Conservation (phyloP, 345 rosid genomes). For the Populus davidiana region DNA sequence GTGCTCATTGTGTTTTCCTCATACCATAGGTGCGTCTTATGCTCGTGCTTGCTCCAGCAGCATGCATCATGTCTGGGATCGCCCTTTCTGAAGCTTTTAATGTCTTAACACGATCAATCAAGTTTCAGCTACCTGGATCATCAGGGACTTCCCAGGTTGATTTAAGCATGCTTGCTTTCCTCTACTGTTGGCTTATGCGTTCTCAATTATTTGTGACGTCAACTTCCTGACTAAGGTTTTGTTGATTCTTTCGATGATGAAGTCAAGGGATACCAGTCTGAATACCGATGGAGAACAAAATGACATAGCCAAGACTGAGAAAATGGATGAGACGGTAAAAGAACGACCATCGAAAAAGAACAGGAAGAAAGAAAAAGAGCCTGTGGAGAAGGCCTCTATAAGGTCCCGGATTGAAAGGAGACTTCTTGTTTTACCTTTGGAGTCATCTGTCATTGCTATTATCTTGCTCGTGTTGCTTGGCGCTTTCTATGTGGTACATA, state of each 20-base stretch:
- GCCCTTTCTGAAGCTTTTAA: constrained; percentile 96
- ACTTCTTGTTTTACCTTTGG: constrained; percentile 83
- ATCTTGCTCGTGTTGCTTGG: constrained; percentile 84
- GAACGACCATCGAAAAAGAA: constrained; percentile 58
- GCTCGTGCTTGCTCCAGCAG: constrained; percentile 99
- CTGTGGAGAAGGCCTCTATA: constrained; percentile 42
- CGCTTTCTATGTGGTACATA: constrained; percentile 92
- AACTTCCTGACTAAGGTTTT: constrained; percentile 16
- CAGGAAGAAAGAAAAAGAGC: constrained; percentile 69
- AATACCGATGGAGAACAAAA: constrained; percentile 33
- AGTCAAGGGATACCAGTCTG: constrained; percentile 63
- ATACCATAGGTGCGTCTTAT: constrained; percentile 85
- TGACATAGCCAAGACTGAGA: constrained; percentile 46
- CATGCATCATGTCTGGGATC: constrained; percentile 98
- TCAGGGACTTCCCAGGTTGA: constrained; percentile 43
- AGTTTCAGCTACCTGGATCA: constrained; percentile 67
- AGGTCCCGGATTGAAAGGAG: constrained; percentile 54
- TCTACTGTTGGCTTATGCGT: constrained; percentile 8
- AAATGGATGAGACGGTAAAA: constrained; percentile 47
- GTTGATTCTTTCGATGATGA: constrained; percentile 35
- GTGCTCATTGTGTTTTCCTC: constrained; percentile 9
- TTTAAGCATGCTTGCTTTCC: constrained; percentile 42
- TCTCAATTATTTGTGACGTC: constrained; percentile 7
- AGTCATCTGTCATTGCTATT: constrained; percentile 72
- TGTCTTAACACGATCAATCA: constrained; percentile 82